Percentiles rank a stretch among this genome's conserved stretches.
These are phyloP conservation scores for Lachnellula arida DNA, from an alignment of 2,329 filamentous ascomycete species.

Conservation along the genomic window DNA sequence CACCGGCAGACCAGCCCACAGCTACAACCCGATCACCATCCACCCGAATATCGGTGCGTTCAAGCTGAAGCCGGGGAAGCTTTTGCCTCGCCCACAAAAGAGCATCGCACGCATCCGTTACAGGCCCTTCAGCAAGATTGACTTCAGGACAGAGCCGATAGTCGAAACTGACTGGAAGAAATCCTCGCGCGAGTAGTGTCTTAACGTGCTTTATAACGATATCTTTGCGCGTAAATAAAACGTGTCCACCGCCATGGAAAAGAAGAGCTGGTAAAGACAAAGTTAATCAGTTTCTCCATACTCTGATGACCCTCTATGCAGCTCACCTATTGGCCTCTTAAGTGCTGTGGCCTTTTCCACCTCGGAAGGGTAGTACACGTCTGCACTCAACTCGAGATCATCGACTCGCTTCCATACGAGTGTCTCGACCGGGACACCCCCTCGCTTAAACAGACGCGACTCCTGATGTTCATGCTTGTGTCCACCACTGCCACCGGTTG, in stretches of 20 bases:
- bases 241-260: slow-evolving; percentile 41
- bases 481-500: not conserved
- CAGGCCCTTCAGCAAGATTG: slow-evolving; percentile 41
- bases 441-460: slow-evolving; percentile 11
- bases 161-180: slow-evolving; percentile 46
- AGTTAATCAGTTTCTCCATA: not conserved
- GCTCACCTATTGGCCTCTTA: slow-evolving; percentile 1
- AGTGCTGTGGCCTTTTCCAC: not conserved
- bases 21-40: slow-evolving; percentile 34
- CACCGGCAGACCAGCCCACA: slow-evolving; percentile 48
- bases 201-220: slow-evolving; percentile 35
- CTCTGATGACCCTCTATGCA: not conserved
- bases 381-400: slow-evolving; percentile 22
- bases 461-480: not conserved
- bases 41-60: slow-evolving; percentile 11
- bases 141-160: slow-evolving; percentile 48
- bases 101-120: slow-evolving; percentile 42
- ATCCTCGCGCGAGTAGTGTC: slow-evolving; percentile 35
- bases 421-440: slow-evolving; percentile 42
- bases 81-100: slow-evolving; percentile 36
- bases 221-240: slow-evolving; percentile 37
- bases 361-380: slow-evolving; percentile 30
- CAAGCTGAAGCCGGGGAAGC: slow-evolving; percentile 29
- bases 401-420: slow-evolving; percentile 32
- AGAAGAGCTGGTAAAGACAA: slow-evolving; percentile 33